phyloP scores from a whole-genome alignment of 2,329 filamentous ascomycete genomes.

The Aspergillus sp. region DNA sequence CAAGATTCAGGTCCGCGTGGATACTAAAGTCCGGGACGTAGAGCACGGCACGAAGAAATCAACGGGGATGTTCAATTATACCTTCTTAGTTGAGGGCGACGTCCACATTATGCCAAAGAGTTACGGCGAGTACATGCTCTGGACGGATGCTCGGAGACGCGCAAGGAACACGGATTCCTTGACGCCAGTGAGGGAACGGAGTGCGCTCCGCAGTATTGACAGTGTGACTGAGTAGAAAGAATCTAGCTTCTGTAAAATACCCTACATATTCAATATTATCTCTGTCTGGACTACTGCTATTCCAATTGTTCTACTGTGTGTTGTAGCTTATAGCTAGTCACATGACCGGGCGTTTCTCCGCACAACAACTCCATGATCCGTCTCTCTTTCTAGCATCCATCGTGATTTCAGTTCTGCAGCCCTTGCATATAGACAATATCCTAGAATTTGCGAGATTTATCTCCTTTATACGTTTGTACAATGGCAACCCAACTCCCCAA shows the following conservation, averaged over 20 bases:
- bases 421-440: background rate
- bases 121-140: slow-evolving; percentile 66
- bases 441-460: background rate
- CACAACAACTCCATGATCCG: slow-evolving; percentile 3
- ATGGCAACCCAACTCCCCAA: slow-evolving; percentile 59
- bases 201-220: slow-evolving; percentile 35
- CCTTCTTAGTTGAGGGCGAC: slow-evolving; percentile 65
- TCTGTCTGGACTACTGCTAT: too few species aligned
- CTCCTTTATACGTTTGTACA: background rate
- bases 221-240: slow-evolving; percentile 39
- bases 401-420: background rate
- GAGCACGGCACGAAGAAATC: slow-evolving; percentile 67
- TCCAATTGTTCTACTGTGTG: too few species aligned
- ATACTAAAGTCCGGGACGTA: slow-evolving; percentile 70
- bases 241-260: background rate
- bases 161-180: slow-evolving; percentile 54
- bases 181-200: slow-evolving; percentile 33
- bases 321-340: slow-evolving; percentile 1
- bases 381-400: background rate
- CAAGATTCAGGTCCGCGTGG: slow-evolving; percentile 68
- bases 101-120: slow-evolving; percentile 65
- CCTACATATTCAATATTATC: background rate
- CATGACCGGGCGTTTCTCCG: slow-evolving; percentile 16
- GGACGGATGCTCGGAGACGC: slow-evolving; percentile 60
- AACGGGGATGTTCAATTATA: slow-evolving; percentile 76